Evolutionary conservation across 345 rosid species (phyloP), one percentile per base, ranked within the genome.

Genomic region (Hirschfeldia incana): DNA sequence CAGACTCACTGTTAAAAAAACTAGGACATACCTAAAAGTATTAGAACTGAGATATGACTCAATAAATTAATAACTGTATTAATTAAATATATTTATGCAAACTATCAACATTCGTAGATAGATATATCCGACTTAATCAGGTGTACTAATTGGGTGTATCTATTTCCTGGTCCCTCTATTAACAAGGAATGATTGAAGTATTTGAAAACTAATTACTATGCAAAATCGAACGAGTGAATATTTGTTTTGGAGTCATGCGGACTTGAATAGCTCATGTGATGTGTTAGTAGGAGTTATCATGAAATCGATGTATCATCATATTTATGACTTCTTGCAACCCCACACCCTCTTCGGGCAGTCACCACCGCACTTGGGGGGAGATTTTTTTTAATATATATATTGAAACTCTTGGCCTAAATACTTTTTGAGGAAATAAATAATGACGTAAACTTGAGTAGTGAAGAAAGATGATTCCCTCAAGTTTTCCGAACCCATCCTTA

Each of bases 251-350:
- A 65, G 27, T 65, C 33, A 17, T 1, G 67, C 70, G 68, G 68
- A 42, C 53, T 71, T 78, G 72, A 65, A 39, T 72, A 39, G 17
- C 28, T 70, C 77, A 78, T 72, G 81, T 78, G 81, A 78, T 78
- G 32, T 72, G 77, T 72, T 66, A 72, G 7, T 42, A 72, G 62
- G 67, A 64, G 72, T 72, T 72, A 72, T 65, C 81, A 72, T 72
- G 81, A 78, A 72, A 78, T 39, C 30, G 77, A 78, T 72, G 81
- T 78, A 11, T 78, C 76, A 21, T 72, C 73, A 72, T 72, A 65
- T 78, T 78, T 65, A 65, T 78, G 72, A 57, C 61, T 32, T 30
- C 57, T 37, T 70, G 37, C 55, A 28, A 64, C 81, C 76, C 76
- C 81, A 64, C 70, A 62, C 28, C 28, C 21, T 33, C 27, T 37